A percentile compares a stretch with the other conserved stretches of the same genome.
These are phyloP conservation scores for Stemphylium vesicarium DNA, from an alignment of 2,329 filamentous ascomycete species.

Conservation along the genomic window DNA sequence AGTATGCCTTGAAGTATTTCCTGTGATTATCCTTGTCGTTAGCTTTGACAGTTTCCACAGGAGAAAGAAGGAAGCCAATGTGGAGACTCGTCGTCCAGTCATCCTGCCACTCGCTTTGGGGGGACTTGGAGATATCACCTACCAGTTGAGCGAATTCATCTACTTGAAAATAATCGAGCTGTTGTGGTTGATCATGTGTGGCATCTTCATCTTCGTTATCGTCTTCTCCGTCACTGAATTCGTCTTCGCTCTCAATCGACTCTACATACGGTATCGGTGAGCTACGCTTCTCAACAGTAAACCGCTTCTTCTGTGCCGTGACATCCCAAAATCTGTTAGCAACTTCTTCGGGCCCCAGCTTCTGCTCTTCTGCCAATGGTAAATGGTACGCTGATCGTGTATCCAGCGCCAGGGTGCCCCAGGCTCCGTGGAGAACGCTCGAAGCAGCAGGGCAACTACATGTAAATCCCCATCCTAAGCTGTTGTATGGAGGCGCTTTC, in stretches of 20 bases:
- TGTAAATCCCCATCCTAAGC: background rate
- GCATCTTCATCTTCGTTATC: background rate
- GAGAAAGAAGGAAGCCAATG: background rate
- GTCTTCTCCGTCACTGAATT: background rate
- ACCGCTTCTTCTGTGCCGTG: constrained; percentile 9
- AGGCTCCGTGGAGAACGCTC: constrained; percentile 28
- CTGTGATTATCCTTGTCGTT: background rate
- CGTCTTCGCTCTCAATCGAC: background rate
- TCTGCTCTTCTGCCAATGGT: background rate
- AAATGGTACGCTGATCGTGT: constrained; percentile 32
- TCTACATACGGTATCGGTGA: background rate
- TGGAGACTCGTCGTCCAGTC: background rate
- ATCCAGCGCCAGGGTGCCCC: constrained; percentile 40
- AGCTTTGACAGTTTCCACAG: background rate
- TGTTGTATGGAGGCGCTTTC: constrained; percentile 9
- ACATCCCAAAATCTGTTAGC: constrained; percentile 19
- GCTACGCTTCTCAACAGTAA: constrained; percentile 6
- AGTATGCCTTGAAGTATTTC: background rate
- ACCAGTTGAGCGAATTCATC: background rate
- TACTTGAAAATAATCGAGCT: background rate
- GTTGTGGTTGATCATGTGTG: background rate
- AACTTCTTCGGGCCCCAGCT: background rate
- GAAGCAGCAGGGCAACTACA: constrained; percentile 19
- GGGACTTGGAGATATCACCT: background rate
- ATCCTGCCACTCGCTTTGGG: background rate